A percentile compares a stretch with the other conserved stretches of the same genome.
phyloP scores from a whole-genome alignment of 345 rosid genomes.

The Schrenkiella parvula region DNA sequence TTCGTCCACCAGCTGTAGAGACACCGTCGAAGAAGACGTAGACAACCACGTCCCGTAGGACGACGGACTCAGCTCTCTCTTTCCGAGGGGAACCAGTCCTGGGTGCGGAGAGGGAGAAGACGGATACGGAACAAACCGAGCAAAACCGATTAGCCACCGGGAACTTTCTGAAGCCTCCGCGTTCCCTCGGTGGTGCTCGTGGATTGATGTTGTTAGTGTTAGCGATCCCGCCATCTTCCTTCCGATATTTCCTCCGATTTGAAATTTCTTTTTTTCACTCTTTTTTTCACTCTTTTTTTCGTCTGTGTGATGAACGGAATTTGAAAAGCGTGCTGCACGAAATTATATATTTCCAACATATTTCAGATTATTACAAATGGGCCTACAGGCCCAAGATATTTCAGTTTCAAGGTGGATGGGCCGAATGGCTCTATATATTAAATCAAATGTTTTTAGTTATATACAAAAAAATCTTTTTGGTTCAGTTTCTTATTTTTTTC shows the following conservation, averaged over 20 bases:
- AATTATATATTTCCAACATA: neutral
- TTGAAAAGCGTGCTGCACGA: constrained; percentile 4
- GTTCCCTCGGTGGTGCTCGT: constrained; percentile 18
- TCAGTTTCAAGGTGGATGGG: too few species aligned
- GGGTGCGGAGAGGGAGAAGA: constrained; percentile 40
- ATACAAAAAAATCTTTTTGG: too few species aligned
- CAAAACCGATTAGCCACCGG: constrained; percentile 56
- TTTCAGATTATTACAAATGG: neutral
- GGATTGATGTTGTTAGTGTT: constrained; percentile 26
- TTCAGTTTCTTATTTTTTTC: too few species aligned
- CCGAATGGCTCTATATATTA: neutral
- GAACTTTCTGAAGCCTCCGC: constrained; percentile 15
- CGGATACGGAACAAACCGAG: constrained; percentile 60
- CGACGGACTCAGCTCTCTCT: constrained; percentile 4
- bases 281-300: neutral
- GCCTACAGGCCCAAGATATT: neutral
- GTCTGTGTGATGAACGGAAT: constrained; percentile 7
- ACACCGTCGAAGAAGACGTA: constrained; percentile 45
- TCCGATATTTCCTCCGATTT: constrained; percentile 9
- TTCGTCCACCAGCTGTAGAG: constrained; percentile 41
- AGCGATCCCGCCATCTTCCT: constrained; percentile 66
- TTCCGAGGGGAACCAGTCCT: constrained; percentile 37
- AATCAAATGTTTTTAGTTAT: neutral
- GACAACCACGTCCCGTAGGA: constrained; percentile 65
- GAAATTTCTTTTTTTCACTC: neutral